Evolutionary conservation across 805 yeast species (phyloP).

Genomic region (Sugiyamaella mastotermitis): DNA sequence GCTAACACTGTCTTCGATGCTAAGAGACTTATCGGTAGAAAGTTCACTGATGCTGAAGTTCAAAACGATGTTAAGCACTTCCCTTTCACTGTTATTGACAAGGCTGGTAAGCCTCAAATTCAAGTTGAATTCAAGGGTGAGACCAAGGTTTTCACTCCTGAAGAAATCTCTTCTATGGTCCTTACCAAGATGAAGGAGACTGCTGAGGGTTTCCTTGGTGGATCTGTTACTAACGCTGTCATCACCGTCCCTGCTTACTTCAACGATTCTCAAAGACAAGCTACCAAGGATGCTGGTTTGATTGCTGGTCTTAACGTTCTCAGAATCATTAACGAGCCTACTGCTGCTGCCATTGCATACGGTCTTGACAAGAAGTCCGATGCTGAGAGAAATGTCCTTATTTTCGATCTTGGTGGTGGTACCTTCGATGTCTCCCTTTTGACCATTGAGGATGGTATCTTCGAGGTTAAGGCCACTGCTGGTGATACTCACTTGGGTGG

Average conservation of each 20-base stretch:
- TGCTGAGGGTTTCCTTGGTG: constrained; percentile 87
- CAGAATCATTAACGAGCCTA: constrained; percentile 94
- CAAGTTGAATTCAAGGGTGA: constrained; percentile 88
- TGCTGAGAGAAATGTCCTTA: constrained; percentile 80
- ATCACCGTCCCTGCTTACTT: constrained; percentile 96
- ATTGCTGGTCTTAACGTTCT: constrained; percentile 93
- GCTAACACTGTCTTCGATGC: constrained; percentile 90
- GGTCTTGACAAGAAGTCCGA: constrained; percentile 69
- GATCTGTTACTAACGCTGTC: constrained; percentile 82
- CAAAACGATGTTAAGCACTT: constrained; percentile 76
- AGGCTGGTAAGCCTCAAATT: constrained; percentile 80
- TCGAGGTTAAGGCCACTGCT: constrained; percentile 93
- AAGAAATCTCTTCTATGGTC: constrained; percentile 91
- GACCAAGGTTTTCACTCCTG: constrained; percentile 81
- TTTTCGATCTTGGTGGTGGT: constrained; percentile 98
- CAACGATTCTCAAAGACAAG: constrained; percentile 97
- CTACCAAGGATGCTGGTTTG: constrained; percentile 95
- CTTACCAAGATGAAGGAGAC: constrained; percentile 88
- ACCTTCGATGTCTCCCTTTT: constrained; percentile 94
- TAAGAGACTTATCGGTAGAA: constrained; percentile 87
- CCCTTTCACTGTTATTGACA: constrained; percentile 76
- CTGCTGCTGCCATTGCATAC: constrained; percentile 98
- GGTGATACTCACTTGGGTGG: constrained; percentile 95
- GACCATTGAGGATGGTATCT: constrained; percentile 92
- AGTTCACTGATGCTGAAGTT: constrained; percentile 74